Percentiles rank a stretch among this genome's conserved stretches.
These are phyloP conservation scores for Dipteronia sinensis DNA, from an alignment of 345 rosid species.

Conservation along the genomic window DNA sequence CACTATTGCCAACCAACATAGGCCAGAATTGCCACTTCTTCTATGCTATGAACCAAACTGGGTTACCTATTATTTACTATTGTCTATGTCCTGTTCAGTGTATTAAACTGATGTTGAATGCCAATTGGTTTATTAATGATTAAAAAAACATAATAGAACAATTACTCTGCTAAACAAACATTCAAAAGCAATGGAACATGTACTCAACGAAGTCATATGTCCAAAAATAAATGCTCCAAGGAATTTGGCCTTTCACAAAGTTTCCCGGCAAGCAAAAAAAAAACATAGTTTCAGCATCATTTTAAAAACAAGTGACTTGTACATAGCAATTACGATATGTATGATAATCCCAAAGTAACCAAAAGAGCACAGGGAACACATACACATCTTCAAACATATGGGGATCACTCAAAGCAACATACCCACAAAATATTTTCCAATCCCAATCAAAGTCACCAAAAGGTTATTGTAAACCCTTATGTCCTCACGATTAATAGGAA, in stretches of 20 bases:
- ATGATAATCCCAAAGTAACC: background rate
- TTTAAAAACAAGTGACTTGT: background rate
- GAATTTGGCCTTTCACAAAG: background rate
- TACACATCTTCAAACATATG: background rate
- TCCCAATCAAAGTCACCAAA: background rate
- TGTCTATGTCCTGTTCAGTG: background rate
- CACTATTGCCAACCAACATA: background rate
- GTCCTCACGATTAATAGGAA: background rate
- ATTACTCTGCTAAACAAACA: background rate
- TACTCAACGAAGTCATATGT: background rate
- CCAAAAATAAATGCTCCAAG: background rate
- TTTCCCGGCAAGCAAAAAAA: background rate
- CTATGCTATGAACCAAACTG: background rate
- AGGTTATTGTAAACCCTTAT: background rate
- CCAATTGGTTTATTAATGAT: background rate
- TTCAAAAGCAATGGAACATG: background rate
- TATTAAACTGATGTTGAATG: background rate
- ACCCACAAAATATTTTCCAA: background rate
- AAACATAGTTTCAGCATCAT: background rate
- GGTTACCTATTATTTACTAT: background rate
- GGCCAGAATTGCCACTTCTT: background rate
- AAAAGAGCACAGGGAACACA: background rate
- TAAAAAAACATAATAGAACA: background rate
- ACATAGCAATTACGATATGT: background rate
- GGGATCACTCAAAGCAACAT: background rate